Evolutionary conservation across 2,329 filamentous ascomycete species (phyloP).

Genomic region (Apiospora rasikravindrae): DNA sequence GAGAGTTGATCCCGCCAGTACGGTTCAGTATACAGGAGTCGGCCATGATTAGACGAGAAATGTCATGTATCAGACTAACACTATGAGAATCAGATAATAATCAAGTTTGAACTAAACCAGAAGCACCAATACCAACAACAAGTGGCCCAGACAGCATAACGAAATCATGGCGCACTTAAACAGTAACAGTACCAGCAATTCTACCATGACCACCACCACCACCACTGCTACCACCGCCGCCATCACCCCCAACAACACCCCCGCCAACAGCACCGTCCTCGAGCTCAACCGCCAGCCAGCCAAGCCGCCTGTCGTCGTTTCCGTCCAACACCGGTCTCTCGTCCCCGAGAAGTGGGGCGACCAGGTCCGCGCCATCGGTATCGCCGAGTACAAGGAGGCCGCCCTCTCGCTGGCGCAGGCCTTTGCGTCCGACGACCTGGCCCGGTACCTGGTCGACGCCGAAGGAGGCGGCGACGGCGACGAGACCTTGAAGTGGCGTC

Average conservation of each 20-base stretch:
- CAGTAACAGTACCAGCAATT: conserved; percentile 33
- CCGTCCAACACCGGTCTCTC: conserved; percentile 46
- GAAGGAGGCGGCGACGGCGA: conserved; percentile 56
- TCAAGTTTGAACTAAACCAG: conserved; percentile 20
- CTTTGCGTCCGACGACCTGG: conserved; percentile 76
- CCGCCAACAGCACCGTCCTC: not conserved
- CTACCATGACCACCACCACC: not conserved
- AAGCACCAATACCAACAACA: not conserved
- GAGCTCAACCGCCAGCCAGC: conserved; percentile 29
- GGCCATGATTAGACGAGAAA: not conserved
- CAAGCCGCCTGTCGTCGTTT: conserved; percentile 25
- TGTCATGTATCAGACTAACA: not conserved
- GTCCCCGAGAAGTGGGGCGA: conserved; percentile 58
- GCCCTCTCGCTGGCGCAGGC: conserved; percentile 76
- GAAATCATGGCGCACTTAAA: conserved; percentile 51
- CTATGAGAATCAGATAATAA: not conserved
- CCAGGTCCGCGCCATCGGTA: conserved; percentile 65
- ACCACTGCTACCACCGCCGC: not conserved
- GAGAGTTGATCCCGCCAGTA: not conserved
- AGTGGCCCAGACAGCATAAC: conserved; percentile 23
- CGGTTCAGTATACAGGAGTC: not conserved
- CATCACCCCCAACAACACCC: not conserved
- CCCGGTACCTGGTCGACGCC: conserved; percentile 75
- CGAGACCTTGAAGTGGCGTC: conserved; percentile 70
- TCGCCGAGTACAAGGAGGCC: conserved; percentile 73